These are phyloP conservation scores for Rhizopogon vesiculosus DNA, from an alignment of 768 basidiomycete genomes.

Conservation along the genomic window DNA sequence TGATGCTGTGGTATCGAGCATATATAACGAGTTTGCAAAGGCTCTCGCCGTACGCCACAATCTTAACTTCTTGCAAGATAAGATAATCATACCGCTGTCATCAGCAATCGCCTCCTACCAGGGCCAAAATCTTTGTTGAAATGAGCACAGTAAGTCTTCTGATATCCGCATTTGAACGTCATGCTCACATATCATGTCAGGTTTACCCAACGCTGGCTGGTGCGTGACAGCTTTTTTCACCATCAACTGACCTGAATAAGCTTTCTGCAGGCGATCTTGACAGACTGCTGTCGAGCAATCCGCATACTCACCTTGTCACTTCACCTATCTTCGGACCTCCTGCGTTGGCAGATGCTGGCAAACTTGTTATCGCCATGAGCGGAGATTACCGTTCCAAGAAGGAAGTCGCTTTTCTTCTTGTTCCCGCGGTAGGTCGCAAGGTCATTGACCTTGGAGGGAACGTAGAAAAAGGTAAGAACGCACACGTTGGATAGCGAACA, in stretches of 20 bases:
- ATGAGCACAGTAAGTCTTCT: conserved; percentile 70
- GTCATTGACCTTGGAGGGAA: conserved; percentile 81
- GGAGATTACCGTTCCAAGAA: conserved; percentile 84
- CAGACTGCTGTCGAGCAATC: conserved; percentile 50
- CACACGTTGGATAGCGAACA: neutral
- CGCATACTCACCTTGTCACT: conserved; percentile 61
- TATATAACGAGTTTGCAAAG: conserved; percentile 58
- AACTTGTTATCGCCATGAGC: conserved; percentile 71
- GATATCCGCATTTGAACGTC: neutral
- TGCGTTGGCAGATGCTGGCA: conserved; percentile 54
- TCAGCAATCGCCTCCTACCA: conserved; percentile 38
- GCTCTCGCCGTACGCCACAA: conserved; percentile 46
- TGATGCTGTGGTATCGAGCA: conserved; percentile 62
- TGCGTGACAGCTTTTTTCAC: conserved; percentile 9
- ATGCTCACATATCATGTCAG: conserved; percentile 25
- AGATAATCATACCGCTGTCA: conserved; percentile 3
- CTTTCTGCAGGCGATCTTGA: conserved; percentile 58
- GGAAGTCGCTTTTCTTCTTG: conserved; percentile 68
- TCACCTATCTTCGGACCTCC: conserved; percentile 80
- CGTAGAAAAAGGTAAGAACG: conserved; percentile 64
- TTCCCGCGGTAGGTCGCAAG: conserved; percentile 76
- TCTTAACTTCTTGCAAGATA: neutral
- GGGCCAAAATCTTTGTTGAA: conserved; percentile 77
- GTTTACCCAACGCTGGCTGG: conserved; percentile 53
- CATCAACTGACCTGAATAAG: neutral